Conservation (phyloP, 345 rosid species). For the Bretschneidera sinensis region DNA sequence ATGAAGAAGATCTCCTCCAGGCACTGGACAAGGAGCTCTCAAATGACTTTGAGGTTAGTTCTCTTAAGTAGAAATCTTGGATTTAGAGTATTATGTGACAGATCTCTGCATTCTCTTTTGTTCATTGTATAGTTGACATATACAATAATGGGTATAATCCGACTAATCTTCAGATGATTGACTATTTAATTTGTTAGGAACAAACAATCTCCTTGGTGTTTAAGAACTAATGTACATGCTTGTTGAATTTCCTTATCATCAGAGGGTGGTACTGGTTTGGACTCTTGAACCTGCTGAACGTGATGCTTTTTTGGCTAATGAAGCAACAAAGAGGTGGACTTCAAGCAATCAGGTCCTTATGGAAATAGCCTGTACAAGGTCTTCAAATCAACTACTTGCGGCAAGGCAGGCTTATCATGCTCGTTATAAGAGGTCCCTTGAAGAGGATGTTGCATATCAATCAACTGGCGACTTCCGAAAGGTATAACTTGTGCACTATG, state of each 20-base stretch:
- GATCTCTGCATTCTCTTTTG: too few species aligned
- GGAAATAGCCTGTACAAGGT: constrained; percentile 81
- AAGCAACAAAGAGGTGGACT: constrained; percentile 70
- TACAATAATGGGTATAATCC: not conserved
- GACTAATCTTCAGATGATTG: not conserved
- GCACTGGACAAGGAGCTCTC: constrained; percentile 61
- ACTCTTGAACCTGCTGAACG: constrained; percentile 63
- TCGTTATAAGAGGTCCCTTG: constrained; percentile 64
- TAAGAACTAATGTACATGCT: not conserved
- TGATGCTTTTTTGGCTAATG: constrained; percentile 64
- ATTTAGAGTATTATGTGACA: too few species aligned
- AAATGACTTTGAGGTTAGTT: constrained; percentile 58
- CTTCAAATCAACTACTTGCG: constrained; percentile 45
- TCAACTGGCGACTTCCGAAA: constrained; percentile 67
- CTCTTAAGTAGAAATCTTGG: not conserved
- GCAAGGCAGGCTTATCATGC: constrained; percentile 75
- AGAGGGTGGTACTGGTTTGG: constrained; percentile 62
- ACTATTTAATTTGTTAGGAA: not conserved
- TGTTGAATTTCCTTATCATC: not conserved
- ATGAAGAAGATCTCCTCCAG: constrained; percentile 68
- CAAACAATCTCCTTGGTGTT: not conserved
- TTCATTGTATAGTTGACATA: not conserved
- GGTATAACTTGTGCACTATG: constrained; percentile 24
- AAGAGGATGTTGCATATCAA: constrained; percentile 77
- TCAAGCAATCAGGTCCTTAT: constrained; percentile 75